Base-by-base conservation (phyloP, 129 eudicot species). In the Artemisia tridentata region DNA sequence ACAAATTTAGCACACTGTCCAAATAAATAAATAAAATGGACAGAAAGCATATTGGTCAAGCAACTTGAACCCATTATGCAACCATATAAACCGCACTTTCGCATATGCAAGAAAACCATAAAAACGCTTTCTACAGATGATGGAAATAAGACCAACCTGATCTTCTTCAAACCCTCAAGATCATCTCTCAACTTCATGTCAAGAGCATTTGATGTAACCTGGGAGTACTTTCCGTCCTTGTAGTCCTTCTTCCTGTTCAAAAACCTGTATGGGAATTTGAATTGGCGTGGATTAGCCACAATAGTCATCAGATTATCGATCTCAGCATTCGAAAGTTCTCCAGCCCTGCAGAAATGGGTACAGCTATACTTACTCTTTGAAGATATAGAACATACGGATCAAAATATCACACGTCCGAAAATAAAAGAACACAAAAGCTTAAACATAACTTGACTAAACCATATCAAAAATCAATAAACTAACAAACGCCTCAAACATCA, bases 181-280 rank as follows among this genome's bases (percentile, higher is more conserved):
- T 86, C 92, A 76, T 86, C 92, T 68, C 92, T 86, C 20, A 86
- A 71, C 52, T 86, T 86, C 92, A 86, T 86, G 83, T 86, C 92
- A 11, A 86, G 88, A 1, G 88, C 88, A 70, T 86, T 86, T 1
- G 92, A 86, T 23, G 87, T 79, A 46, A 86, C 92, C 55, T 86
- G 92, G 10, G 88, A 83, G 76, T 80, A 86, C 45, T 82, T 84
- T 0, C 92, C 92, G 73, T 86, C 92, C 73, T 86, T 86, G 84
- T 86, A 86, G 67, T 86, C 92, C 69, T 86, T 86, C 92, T 86
- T 84, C 65, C 92, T 84, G 62, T 86, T 86, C 73, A 86, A 75
- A 69, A 86, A 86, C 86, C 86, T 84, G 80, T 86, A 88, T 50
- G 92, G 92, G 67, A 86, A 81, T 49, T 86, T 86, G 81, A 86